Evolutionary conservation across 345 rosid genomes (phyloP), one percentile per base, ranked within the genome.

Genomic region (Eucalyptus coolabah): DNA sequence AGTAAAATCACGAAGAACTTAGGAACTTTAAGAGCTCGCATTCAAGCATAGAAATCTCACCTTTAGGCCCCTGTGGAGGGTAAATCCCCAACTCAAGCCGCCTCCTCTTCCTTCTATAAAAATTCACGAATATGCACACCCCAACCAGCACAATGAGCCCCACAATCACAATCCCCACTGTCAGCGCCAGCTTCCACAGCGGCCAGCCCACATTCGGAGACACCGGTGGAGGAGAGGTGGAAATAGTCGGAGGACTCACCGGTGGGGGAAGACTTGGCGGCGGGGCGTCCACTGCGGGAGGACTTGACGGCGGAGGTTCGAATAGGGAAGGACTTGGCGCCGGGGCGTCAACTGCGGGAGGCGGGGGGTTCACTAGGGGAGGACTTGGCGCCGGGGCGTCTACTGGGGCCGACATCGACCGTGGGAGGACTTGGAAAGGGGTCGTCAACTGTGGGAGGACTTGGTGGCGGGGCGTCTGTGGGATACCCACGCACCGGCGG

Each of bases 81-180:
- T 50, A 69, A 21, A 63, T 53, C 34, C 17, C 23, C 86, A 88
- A 50, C 87, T 87, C 87, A 63, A 87, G 50, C 26, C 45, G 34
- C 87, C 42, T 91, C 90, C 86, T 91, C 89, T 91, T 91, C 90
- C 88, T 91, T 90, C 86, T 80, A 69, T 91, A 91, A 8, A 85
- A 88, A 50, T 88, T 60, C 40, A 90, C 91, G 59, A 89, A 90
- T 21, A 54, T 21, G 26, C 60, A 54, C 80, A 91, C 91, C 81
- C 86, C 87, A 86, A 90, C 86, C 88, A 92, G 87, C 86, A 92
- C 91, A 59, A 89, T 54, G 34, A 90, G 18, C 47, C 89, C 92
- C 53, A 91, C 93, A n/a, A 92, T 69, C 81, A 19, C 92, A 12
- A 88, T 87, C 59, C 93, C 91, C 32, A 89, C 88, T 32, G 85